phyloP scores from a whole-genome alignment of 2,329 filamentous ascomycete genomes.

The Fusarium temperatum region DNA sequence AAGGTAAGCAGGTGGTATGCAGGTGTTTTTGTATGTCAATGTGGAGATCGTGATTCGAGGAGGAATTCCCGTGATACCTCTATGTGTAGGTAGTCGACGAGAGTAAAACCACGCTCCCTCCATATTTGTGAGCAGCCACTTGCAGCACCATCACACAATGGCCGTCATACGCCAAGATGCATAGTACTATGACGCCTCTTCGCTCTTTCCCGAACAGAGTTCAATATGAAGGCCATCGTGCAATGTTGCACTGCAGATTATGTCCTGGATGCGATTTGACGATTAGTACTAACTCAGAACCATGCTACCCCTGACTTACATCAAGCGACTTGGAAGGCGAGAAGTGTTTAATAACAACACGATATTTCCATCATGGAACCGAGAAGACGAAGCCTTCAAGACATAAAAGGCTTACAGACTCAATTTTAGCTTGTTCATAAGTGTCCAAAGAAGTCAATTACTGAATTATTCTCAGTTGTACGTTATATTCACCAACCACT shows the following conservation, averaged over 20 bases:
- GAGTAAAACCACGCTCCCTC: background rate
- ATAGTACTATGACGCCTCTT: conserved; percentile 6
- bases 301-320: conserved; percentile 3
- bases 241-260: conserved; percentile 32
- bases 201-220: background rate
- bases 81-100: background rate
- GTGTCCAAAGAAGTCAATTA: background rate
- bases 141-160: conserved; percentile 22
- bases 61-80: background rate
- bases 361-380: background rate
- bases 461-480: background rate
- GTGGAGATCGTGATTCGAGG: background rate
- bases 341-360: background rate
- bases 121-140: background rate
- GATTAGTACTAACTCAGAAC: background rate
- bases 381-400: background rate
- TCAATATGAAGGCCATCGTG: background rate
- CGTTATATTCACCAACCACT: background rate
- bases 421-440: background rate
- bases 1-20: background rate
- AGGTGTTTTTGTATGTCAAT: background rate
- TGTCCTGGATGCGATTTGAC: conserved; percentile 30
- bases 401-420: background rate
- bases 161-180: conserved; percentile 29
- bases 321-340: background rate